A percentile compares a stretch with the other conserved stretches of the same genome.
Evolutionary conservation across 2,329 filamentous ascomycete species (phyloP).

Genomic region (Calonectria leucothoes): DNA sequence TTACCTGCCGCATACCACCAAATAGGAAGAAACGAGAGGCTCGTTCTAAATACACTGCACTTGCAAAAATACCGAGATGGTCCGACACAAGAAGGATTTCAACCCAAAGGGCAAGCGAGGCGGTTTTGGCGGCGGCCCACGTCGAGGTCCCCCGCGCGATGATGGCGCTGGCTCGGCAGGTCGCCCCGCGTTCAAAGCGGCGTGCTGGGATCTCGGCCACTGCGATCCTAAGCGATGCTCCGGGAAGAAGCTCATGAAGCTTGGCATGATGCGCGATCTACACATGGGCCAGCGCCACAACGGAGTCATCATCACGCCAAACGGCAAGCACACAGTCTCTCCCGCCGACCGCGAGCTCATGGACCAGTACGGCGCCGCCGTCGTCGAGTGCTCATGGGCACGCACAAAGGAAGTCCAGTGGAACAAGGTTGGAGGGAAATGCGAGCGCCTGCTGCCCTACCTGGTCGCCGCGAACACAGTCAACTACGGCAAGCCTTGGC

Average conservation of each 20-base stretch:
- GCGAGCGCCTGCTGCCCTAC: slow-evolving; percentile 91
- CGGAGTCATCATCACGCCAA: slow-evolving; percentile 94
- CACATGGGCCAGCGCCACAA: slow-evolving; percentile 91
- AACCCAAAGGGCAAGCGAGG: slow-evolving; percentile 80
- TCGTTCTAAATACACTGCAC: background rate
- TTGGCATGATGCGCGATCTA: slow-evolving; percentile 93
- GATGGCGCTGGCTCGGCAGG: slow-evolving; percentile 46
- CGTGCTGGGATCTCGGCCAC: slow-evolving; percentile 97
- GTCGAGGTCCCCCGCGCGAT: slow-evolving; percentile 59
- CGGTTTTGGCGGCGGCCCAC: slow-evolving; percentile 61
- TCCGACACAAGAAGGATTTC: slow-evolving; percentile 93
- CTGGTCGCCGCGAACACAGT: slow-evolving; percentile 96
- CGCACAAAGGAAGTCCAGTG: slow-evolving; percentile 92
- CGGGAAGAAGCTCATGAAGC: slow-evolving; percentile 91
- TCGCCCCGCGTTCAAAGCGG: slow-evolving; percentile 82
- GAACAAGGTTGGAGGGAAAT: slow-evolving; percentile 90
- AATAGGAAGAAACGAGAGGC: background rate
- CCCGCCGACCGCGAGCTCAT: slow-evolving; percentile 85
- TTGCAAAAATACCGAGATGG: slow-evolving; percentile 67
- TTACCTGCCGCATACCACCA: too few species aligned
- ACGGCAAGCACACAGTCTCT: slow-evolving; percentile 87
- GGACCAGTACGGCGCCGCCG: slow-evolving; percentile 90
- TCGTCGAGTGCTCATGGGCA: slow-evolving; percentile 98
- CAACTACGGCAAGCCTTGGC: slow-evolving; percentile 96
- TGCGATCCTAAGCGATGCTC: slow-evolving; percentile 98